A percentile compares a stretch with the other conserved stretches of the same genome.
phyloP scores from a whole-genome alignment of 2,329 filamentous ascomycete genomes.

The Tolypocladium amazonense region DNA sequence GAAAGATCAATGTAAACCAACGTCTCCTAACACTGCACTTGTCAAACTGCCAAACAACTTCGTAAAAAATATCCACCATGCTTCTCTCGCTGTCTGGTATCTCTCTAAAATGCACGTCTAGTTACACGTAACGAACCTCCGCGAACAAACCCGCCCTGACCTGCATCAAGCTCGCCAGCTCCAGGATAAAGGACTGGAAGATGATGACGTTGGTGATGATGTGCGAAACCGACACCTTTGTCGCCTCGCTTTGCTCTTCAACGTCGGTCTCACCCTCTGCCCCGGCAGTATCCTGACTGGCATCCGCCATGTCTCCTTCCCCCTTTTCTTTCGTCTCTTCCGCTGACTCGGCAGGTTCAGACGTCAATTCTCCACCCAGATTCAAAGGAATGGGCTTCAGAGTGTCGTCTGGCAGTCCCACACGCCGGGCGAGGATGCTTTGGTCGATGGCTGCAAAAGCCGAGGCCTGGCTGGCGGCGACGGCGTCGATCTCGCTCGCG shows the following conservation, averaged over 20 bases:
- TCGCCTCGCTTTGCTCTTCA: conserved; percentile 8
- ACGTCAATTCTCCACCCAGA: conserved; percentile 14
- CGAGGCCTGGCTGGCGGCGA: conserved; percentile 39
- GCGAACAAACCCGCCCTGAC: conserved; percentile 66
- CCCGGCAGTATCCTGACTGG: not conserved
- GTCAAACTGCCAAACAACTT: not conserved
- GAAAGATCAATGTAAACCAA: too few relatives aligned
- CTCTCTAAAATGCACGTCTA: not conserved
- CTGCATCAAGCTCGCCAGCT: conserved; percentile 65
- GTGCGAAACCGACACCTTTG: conserved; percentile 60
- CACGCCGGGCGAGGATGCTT: conserved; percentile 44
- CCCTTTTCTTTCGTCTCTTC: conserved; percentile 8
- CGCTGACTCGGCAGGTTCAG: conserved; percentile 8
- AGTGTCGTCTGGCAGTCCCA: conserved; percentile 34
- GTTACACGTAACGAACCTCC: conserved; percentile 52
- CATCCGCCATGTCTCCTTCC: conserved; percentile 10
- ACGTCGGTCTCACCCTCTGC: conserved; percentile 5
- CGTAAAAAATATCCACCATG: not conserved
- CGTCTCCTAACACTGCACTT: not conserved
- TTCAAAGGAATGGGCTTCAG: conserved; percentile 36
- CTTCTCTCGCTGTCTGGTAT: not conserved
- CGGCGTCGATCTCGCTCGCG: conserved; percentile 17
- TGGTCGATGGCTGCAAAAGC: conserved; percentile 56
- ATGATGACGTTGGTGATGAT: conserved; percentile 71
- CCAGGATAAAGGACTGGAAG: conserved; percentile 69